Evolutionary conservation across 257 asterid genomes (phyloP), one percentile per base, ranked within the genome.

Genomic region (Petrea volubilis): DNA sequence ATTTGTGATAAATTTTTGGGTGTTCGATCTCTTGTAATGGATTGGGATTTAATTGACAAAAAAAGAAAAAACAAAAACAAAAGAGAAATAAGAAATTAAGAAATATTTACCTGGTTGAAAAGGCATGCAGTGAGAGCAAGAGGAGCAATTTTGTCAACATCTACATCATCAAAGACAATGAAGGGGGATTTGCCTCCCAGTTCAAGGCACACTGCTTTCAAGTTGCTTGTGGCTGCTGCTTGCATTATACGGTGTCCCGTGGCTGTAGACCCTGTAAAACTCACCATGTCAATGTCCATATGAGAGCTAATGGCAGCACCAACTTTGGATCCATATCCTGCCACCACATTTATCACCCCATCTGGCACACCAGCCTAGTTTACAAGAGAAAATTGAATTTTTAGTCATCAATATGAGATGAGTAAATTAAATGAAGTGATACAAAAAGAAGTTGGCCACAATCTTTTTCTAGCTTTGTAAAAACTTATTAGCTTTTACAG

Each of bases 281-380:
- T 76, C 43, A 90, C 95, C 88, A 82, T 87, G 81, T 91, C 97
- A 17, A 91, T 85, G 71, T 91, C 97, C 95, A 89, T 87, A 55
- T 89, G 97, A 29, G 92, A 82, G 77, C 86, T 68, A 52, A 91
- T 72, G 29, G 97, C 96, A 28, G 96, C 88, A 38, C 97, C 97
- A 29, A 83, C 91, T 0, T 74, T 82, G 3, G 87, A 46, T 64
- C 97, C 96, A 53, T 62, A 82, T 50, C 97, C 97, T 0, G 89
- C 67, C 58, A 91, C 82, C 5, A 91, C 87, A 52, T 91, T 91
- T 68, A 91, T 31, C 51, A 88, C 97, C 10, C 97, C 97, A 67
- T 85, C 93, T 0, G 96, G 96, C 27, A 91, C 69, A 6, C 97
- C 96, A 10, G 96, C 97, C 97, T 91, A 36, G 13, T 14, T 36